Evolutionary conservation across 73 alveolate genomes (phyloP), one percentile per base, ranked within the genome.

Genomic region (Paramecium pentaurelia): DNA sequence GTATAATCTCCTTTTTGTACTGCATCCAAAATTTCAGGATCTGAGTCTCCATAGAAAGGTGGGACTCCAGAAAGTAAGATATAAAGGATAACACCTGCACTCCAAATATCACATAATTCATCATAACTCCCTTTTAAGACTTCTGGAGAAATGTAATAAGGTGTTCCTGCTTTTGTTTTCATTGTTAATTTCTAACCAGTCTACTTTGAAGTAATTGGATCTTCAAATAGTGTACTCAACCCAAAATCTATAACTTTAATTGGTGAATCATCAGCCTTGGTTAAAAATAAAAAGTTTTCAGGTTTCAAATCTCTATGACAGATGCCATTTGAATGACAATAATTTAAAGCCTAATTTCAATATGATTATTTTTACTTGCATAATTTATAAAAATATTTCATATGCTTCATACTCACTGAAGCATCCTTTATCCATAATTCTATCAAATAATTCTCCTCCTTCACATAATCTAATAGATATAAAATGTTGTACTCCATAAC

Each of bases 291-390:
- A 11, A 93, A 93, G 71, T 95, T 95, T 87, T 95, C 96, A 44
- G 97, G 97, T 88, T 95, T 95, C 36, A 95, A 75, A 87, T 95
- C 96, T 89, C 96, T 86, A 59, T 95, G 97, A 77, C 97, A 95
- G 28, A 93, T 86, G 16, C 93, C 92, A 87, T 95, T 93, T 0
- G 92, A 64, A 93, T 95, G 97, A 51, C 95, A 93, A 86, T 95
- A 95, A 93, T 93, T 73, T 4, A 95, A 64, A 6, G 97, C 97
- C 85, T 71, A 60, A 64, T 27, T 16, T 59, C 14, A 4, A 11
- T 20, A 5, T 64, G 45, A 1, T 64, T 10, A 64, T 60, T 64
- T 16, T 64, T 64, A 64, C 83, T 22, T 64, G 83, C 86, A 95
- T 86, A 86, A 95, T 64, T 90, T 95, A 96, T 44, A 86, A 77